Evolutionary conservation across 2,329 filamentous ascomycete genomes (phyloP).

Genomic region (Sphaerulina vaccinii): DNA sequence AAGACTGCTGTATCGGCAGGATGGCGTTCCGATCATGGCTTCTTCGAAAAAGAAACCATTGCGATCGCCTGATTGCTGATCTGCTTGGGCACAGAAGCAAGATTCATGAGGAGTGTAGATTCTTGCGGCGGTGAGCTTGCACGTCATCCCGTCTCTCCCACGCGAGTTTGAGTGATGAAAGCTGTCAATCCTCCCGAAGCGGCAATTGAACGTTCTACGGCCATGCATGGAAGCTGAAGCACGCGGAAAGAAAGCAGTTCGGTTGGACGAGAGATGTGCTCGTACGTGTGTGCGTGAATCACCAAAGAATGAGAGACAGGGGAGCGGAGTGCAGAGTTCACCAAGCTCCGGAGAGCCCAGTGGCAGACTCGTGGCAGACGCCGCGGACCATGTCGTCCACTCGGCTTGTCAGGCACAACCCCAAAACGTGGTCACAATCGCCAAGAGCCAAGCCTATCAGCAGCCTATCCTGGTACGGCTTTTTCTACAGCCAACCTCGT

Average conservation of each 20-base stretch:
- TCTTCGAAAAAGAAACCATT: too few species aligned
- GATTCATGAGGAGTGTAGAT: not conserved
- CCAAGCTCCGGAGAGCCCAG: too few species aligned
- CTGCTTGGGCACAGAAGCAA: too few species aligned
- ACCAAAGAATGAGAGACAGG: not conserved
- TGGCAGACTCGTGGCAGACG: too few species aligned
- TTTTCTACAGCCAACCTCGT: not conserved
- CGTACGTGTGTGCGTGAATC: not conserved
- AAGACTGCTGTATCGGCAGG: not conserved
- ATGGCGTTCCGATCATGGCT: too few species aligned
- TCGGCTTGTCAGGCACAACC: too few species aligned
- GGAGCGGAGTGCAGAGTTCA: too few species aligned
- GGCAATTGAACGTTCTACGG: slow-evolving; percentile 2
- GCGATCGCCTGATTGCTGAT: too few species aligned
- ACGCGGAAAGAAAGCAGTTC: not conserved
- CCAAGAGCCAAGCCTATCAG: not conserved
- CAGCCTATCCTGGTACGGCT: slow-evolving; percentile 2
- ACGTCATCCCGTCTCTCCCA: slow-evolving; percentile 1
- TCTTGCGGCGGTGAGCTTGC: slow-evolving; percentile 1
- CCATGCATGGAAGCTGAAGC: not conserved
- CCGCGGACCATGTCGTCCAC: not conserved
- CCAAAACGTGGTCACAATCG: not conserved
- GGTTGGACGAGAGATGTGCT: not conserved
- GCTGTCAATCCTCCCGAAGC: slow-evolving; percentile 3
- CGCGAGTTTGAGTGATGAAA: not conserved